A percentile compares a stretch with the other conserved stretches of the same genome.
These are phyloP conservation scores for Serendipita vermifera DNA, from an alignment of 768 basidiomycete species.

Conservation along the genomic window DNA sequence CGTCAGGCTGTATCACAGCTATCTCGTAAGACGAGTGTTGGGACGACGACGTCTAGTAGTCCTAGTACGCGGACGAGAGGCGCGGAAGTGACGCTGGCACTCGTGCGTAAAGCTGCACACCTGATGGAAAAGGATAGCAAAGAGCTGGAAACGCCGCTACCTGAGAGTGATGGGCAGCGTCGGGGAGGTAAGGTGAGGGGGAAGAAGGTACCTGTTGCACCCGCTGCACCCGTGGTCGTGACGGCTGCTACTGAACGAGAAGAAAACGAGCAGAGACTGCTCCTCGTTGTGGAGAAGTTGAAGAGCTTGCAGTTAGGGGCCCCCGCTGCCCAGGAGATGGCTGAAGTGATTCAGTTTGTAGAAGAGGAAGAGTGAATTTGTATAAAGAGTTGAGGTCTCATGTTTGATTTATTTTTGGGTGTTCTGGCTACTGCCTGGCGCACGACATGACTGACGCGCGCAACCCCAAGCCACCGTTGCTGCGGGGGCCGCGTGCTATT, in stretches of 20 bases:
- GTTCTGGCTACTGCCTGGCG: no score
- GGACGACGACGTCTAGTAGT: neutral
- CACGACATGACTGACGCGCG: no score
- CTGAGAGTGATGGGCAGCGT: neutral
- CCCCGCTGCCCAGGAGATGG: neutral
- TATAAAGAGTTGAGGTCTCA: no score
- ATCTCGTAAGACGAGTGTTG: neutral
- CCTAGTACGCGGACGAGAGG: neutral
- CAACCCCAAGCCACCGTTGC: no score
- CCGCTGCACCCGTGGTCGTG: neutral
- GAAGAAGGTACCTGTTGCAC: neutral
- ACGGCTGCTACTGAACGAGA: neutral
- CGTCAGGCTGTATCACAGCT: neutral
- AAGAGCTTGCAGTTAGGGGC: neutral
- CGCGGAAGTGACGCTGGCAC: neutral
- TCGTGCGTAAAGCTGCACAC: neutral
- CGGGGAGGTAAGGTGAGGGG: neutral
- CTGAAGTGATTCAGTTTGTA: neutral
- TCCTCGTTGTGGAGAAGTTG: neutral
- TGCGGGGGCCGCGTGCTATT: no score
- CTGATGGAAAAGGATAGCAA: neutral
- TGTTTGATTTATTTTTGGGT: no score
- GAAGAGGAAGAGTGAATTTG: neutral
- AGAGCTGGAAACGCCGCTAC: neutral
- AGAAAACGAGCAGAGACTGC: neutral